A percentile compares a stretch with the other conserved stretches of the same genome.
These are phyloP conservation scores for Isatis tinctoria DNA, from an alignment of 345 rosid genomes.

Conservation along the genomic window DNA sequence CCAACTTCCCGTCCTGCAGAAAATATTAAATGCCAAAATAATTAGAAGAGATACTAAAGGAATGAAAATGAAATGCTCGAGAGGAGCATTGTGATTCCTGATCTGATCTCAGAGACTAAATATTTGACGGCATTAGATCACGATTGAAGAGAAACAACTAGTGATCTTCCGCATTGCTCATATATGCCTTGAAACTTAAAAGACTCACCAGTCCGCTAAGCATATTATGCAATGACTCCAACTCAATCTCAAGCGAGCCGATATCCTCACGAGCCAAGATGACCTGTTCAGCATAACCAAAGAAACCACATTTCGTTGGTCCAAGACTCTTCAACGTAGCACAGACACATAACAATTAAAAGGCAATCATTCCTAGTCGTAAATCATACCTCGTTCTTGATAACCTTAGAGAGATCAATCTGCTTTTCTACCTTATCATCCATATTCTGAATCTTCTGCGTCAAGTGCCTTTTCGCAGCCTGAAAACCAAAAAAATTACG, in stretches of 20 bases:
- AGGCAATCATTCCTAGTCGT: background rate
- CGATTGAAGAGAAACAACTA: background rate
- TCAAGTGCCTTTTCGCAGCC: constrained; percentile 84
- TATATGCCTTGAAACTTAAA: background rate
- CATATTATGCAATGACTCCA: constrained; percentile 53
- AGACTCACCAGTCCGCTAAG: constrained; percentile 72
- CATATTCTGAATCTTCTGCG: constrained; percentile 71
- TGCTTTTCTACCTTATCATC: constrained; percentile 85
- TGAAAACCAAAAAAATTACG: constrained; percentile 30
- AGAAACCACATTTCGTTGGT: background rate
- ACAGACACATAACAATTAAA: background rate
- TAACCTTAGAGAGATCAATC: constrained; percentile 65
- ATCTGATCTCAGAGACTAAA: background rate
- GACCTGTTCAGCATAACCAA: constrained; percentile 46
- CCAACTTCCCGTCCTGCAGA: constrained; percentile 78
- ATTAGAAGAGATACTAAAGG: background rate
- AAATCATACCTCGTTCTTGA: constrained; percentile 54
- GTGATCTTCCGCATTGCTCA: constrained; percentile 6
- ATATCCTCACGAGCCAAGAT: constrained; percentile 50
- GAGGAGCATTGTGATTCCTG: background rate
- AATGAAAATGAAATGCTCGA: background rate
- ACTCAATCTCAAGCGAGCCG: constrained; percentile 44
- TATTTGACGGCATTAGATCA: background rate
- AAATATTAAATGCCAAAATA: background rate
- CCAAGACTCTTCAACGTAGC: background rate